Evolutionary conservation across 2,329 filamentous ascomycete genomes (phyloP).

Genomic region (Alternaria burnsii): DNA sequence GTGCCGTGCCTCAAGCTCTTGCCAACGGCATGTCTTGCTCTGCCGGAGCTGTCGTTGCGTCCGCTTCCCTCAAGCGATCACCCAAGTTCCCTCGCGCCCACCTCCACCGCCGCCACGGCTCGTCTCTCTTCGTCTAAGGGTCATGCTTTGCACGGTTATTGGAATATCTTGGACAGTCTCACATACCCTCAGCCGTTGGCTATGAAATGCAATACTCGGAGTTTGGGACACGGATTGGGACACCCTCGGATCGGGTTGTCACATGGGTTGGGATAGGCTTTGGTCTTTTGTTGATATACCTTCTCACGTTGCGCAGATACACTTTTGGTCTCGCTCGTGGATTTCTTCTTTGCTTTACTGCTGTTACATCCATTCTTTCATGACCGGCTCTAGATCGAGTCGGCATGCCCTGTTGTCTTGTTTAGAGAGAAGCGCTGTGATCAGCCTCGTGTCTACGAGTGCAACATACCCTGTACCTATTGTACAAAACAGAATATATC

Average conservation of each 20-base stretch:
- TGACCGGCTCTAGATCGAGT: conserved; percentile 19
- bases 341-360: conserved; percentile 14
- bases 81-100: conserved; percentile 37
- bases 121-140: conserved; percentile 32
- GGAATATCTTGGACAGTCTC: conserved; percentile 5
- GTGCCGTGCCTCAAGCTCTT: conserved; percentile 52
- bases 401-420: conserved; percentile 26
- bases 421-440: conserved; percentile 19
- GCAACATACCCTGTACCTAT: conserved; percentile 16
- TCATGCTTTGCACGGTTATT: conserved; percentile 4
- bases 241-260: conserved; percentile 15
- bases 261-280: conserved; percentile 16
- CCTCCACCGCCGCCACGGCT: conserved; percentile 41
- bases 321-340: conserved; percentile 21
- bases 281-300: conserved; percentile 30
- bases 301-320: conserved; percentile 11
- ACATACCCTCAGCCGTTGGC: conserved; percentile 18
- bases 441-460: conserved; percentile 19
- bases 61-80: conserved; percentile 22
- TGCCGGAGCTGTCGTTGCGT: conserved; percentile 38
- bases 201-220: conserved; percentile 33
- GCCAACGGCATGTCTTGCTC: conserved; percentile 55
- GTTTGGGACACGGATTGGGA: conserved; percentile 26
- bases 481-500: conserved; percentile 26
- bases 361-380: conserved; percentile 27